phyloP scores from a whole-genome alignment of 805 yeast genomes.

The Lipomyces japonicus region DNA sequence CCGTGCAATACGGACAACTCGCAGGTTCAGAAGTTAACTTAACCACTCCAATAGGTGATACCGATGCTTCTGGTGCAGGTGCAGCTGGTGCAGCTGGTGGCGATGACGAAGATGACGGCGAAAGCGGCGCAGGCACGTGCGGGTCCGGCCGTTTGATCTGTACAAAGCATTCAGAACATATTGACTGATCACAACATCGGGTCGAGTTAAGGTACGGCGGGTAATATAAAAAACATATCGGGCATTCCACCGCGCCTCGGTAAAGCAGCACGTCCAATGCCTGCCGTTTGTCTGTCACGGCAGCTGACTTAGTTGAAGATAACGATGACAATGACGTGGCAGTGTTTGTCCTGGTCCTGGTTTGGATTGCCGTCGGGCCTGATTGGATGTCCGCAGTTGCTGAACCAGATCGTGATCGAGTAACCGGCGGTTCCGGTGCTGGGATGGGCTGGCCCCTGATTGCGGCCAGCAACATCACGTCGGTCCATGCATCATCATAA shows the following conservation, averaged over 20 bases:
- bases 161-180: constrained; percentile 95
- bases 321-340: constrained; percentile 12
- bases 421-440: constrained; percentile 6
- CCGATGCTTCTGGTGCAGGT: not conserved
- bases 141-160: constrained; percentile 90
- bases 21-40: constrained; percentile 79
- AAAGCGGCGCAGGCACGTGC: constrained; percentile 68
- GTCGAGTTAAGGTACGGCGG: constrained; percentile 75
- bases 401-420: not conserved
- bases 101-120: constrained; percentile 37
- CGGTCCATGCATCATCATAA: constrained; percentile 66
- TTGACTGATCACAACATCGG: constrained; percentile 87
- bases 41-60: constrained; percentile 27
- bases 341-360: constrained; percentile 21
- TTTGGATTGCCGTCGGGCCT: not conserved
- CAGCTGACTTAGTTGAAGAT: not conserved
- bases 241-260: constrained; percentile 74
- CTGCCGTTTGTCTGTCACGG: constrained; percentile 7
- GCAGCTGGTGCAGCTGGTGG: not conserved
- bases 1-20: constrained; percentile 90
- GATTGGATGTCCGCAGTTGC: not conserved
- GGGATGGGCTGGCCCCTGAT: constrained; percentile 34
- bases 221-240: constrained; percentile 85
- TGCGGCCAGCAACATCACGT: constrained; percentile 56
- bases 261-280: constrained; percentile 54